These are phyloP conservation scores for Aschersonia sp. DNA, from an alignment of 2,329 filamentous ascomycete genomes.

Conservation along the genomic window DNA sequence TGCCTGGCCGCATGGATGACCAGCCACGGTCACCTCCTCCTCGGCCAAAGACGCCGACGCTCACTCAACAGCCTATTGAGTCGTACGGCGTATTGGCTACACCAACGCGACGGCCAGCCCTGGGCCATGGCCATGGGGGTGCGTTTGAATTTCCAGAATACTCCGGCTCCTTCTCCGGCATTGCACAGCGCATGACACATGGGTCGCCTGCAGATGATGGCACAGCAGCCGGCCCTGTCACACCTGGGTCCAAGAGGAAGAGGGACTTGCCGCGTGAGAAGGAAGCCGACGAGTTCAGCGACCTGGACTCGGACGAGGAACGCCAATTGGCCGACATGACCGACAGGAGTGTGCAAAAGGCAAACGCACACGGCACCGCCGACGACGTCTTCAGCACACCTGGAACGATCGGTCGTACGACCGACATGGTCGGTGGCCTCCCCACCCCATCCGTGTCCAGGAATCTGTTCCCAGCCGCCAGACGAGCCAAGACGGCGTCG, in stretches of 20 bases:
- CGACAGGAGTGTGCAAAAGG: slow-evolving; percentile 18
- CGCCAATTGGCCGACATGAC: slow-evolving; percentile 19
- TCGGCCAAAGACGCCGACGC: slow-evolving; percentile 11
- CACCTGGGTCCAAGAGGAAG: slow-evolving; percentile 14
- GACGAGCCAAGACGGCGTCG: slow-evolving; percentile 15
- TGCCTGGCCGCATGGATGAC: slow-evolving; percentile 2
- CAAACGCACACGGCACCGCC: slow-evolving; percentile 1
- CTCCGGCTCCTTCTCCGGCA: neutral
- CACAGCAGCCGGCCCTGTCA: neutral
- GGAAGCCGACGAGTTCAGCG: slow-evolving; percentile 16
- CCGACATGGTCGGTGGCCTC: slow-evolving; percentile 11
- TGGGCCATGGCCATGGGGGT: neutral
- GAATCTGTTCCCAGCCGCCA: slow-evolving; percentile 20
- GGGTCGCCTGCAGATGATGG: neutral
- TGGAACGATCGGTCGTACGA: slow-evolving; percentile 6
- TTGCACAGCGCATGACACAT: neutral
- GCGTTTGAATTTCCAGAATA: neutral
- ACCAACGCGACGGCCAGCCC: slow-evolving; percentile 6
- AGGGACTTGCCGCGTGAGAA: slow-evolving; percentile 10
- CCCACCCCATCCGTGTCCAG: slow-evolving; percentile 21
- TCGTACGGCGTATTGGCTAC: slow-evolving; percentile 15
- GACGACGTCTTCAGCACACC: slow-evolving; percentile 12
- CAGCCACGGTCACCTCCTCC: slow-evolving; percentile 2
- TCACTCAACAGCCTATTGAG: slow-evolving; percentile 15
- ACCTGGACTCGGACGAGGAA: slow-evolving; percentile 24